Conservation (phyloP, 345 rosid genomes). For the Salix caprea region DNA sequence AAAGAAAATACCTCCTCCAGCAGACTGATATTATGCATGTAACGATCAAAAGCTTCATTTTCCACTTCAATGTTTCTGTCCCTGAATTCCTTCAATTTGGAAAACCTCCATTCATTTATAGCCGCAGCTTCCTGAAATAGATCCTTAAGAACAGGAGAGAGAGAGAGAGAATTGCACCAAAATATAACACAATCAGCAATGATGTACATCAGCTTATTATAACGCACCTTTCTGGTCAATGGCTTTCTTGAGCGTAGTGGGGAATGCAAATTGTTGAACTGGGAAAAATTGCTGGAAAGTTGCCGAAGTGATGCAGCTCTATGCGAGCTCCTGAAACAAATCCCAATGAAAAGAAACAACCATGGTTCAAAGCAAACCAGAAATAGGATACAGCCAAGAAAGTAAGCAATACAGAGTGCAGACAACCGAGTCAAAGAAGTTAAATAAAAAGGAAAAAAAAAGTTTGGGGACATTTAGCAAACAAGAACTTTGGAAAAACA, state of each 20-base stretch:
- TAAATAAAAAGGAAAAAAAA: not conserved
- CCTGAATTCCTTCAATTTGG: conserved; percentile 68
- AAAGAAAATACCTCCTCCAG: conserved; percentile 71
- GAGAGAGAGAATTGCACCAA: not conserved
- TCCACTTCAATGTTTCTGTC: conserved; percentile 70
- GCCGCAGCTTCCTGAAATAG: conserved; percentile 73
- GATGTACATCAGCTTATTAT: not conserved
- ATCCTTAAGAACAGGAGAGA: not conserved
- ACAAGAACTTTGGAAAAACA: not conserved
- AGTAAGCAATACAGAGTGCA: not conserved
- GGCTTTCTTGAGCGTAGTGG: conserved; percentile 74
- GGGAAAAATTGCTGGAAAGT: conserved; percentile 79
- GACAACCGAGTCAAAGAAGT: not conserved
- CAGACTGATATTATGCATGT: conserved; percentile 62
- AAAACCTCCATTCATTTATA: conserved; percentile 90
- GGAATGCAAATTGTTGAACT: conserved; percentile 71
- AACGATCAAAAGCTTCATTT: conserved; percentile 81
- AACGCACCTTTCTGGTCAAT: conserved; percentile 66
- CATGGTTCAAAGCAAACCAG: conserved; percentile 1
- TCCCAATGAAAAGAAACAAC: conserved; percentile 10
- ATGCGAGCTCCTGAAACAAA: conserved; percentile 54
- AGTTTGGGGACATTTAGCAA: not conserved
- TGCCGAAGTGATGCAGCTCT: conserved; percentile 73
- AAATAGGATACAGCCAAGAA: not conserved
- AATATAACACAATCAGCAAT: conserved; percentile 3